Evolutionary conservation across 148 eudicot genomes (phyloP).

Genomic region (Simmondsia chinensis): DNA sequence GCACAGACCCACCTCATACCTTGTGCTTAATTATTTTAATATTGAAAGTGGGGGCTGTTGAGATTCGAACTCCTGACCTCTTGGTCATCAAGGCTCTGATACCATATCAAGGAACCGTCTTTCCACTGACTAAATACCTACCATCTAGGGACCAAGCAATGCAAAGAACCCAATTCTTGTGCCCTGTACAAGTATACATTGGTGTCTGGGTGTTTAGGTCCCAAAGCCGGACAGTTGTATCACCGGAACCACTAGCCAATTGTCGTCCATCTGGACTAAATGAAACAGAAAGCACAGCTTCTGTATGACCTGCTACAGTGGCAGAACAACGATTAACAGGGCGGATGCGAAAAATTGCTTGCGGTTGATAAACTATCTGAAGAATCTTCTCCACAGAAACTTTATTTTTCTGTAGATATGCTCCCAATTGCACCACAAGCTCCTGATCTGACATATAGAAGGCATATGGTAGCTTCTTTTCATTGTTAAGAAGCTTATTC

Average conservation of each 20-base stretch:
- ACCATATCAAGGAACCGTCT: no score
- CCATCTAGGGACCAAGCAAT: constrained; percentile 99
- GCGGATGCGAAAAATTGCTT: constrained; percentile 89
- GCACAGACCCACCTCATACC: no score
- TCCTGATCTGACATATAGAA: constrained; percentile 87
- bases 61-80: no score
- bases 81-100: no score
- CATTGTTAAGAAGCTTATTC: constrained; percentile 62
- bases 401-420: constrained; percentile 70
- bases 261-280: constrained; percentile 95
- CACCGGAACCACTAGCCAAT: constrained; percentile 96
- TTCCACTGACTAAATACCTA: constrained; percentile 93
- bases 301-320: constrained; percentile 90
- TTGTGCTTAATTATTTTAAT: no score
- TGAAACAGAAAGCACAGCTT: constrained; percentile 91
- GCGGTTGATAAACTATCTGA: constrained; percentile 91
- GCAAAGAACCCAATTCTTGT: constrained; percentile 93
- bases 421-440: constrained; percentile 61
- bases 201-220: constrained; percentile 91
- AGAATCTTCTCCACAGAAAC: constrained; percentile 96
- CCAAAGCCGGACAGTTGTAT: constrained; percentile 93
- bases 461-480: constrained; percentile 82
- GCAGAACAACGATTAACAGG: constrained; percentile 95
- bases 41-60: no score
- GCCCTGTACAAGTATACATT: constrained; percentile 85